phyloP scores from a whole-genome alignment of 2,329 filamentous ascomycete genomes.

The Coniochaeta sp. region DNA sequence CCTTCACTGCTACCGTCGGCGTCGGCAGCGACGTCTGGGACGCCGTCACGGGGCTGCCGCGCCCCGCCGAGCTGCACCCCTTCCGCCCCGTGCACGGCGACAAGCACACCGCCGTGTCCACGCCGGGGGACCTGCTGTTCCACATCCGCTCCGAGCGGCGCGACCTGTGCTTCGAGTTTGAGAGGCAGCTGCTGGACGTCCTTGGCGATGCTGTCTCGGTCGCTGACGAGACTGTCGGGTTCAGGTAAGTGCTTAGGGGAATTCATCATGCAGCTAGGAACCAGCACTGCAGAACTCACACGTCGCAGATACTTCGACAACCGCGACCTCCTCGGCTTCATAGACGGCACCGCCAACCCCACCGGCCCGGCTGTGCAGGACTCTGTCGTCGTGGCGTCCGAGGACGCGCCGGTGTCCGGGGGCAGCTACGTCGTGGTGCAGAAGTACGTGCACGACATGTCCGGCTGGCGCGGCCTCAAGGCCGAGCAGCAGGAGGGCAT shows the following conservation, averaged over 20 bases:
- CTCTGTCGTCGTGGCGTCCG: slow-evolving; percentile 32
- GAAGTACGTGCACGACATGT: slow-evolving; percentile 49
- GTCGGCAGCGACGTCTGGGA: slow-evolving; percentile 48
- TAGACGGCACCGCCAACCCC: slow-evolving; percentile 54
- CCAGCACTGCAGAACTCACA: not conserved
- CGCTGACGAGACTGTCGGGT: slow-evolving; percentile 46
- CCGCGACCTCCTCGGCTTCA: slow-evolving; percentile 51
- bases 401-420: slow-evolving; percentile 28
- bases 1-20: slow-evolving; percentile 45
- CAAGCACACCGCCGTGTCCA: slow-evolving; percentile 44
- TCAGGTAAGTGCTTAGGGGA: slow-evolving; percentile 25
- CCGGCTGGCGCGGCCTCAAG: slow-evolving; percentile 34
- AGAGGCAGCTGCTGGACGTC: slow-evolving; percentile 42
- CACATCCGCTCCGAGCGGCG: slow-evolving; percentile 50
- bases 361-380: slow-evolving; percentile 33
- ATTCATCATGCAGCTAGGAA: no score
- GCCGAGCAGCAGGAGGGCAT: slow-evolving; percentile 47
- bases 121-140: slow-evolving; percentile 49
- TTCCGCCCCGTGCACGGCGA: slow-evolving; percentile 39
- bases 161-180: slow-evolving; percentile 52
- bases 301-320: slow-evolving; percentile 44
- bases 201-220: slow-evolving; percentile 39
- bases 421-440: slow-evolving; percentile 54
- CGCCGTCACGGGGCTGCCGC: slow-evolving; percentile 29
- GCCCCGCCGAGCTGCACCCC: slow-evolving; percentile 43